Base-by-base conservation (phyloP, 176 grass and related monocot species). In the Themeda triandra region DNA sequence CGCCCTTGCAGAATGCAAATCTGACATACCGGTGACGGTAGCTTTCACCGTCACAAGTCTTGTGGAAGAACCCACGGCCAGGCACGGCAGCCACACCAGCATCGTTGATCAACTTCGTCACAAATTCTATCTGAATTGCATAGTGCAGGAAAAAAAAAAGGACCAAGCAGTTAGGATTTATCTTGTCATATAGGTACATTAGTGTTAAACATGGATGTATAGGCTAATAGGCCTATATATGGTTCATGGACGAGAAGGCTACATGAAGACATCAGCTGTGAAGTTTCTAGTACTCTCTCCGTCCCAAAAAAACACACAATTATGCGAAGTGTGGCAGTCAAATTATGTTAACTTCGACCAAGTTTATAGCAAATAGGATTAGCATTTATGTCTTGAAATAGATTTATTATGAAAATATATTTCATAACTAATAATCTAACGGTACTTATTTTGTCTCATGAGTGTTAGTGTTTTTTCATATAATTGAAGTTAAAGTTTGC, bases 1-100 rank as follows among this genome's bases (percentile, higher is more conserved):
- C 69, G 12, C 92, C 89, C 83, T 98, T 98, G 85, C 95, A 98
- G 60, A 98, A 98, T 0, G 95, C 92, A 70, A 98, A 95, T 71
- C 92, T 92, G 32, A 98, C 84, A 70, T 93, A 95, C 42, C 83
- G 79, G 8, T 82, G 86, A 32, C 67, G 49, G 32, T 87, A 92
- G 44, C 44, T 90, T 60, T 84, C 82, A 51, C n/a, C 24, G 30
- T 87, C 54, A 9, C 10, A 53, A 18, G 49, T 75, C 68, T 25
- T n/a, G 77, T 98, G 95, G 82, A 98, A 98, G 82, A 98, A 98
- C 59, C 92, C 92, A 83, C 92, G 4, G 3, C 95, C 95, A 63
- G 95, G 95, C 27, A 95, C 95, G 13, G 91, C 91, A 0, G 89
- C 95, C 72, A 98, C 92, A 83, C 95, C 92, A 8, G 87, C 91